Evolutionary conservation across 495 filamentous ascomycete species (phyloP), one percentile per base, ranked within the genome.

Genomic region (Lasiosphaeria hispida): DNA sequence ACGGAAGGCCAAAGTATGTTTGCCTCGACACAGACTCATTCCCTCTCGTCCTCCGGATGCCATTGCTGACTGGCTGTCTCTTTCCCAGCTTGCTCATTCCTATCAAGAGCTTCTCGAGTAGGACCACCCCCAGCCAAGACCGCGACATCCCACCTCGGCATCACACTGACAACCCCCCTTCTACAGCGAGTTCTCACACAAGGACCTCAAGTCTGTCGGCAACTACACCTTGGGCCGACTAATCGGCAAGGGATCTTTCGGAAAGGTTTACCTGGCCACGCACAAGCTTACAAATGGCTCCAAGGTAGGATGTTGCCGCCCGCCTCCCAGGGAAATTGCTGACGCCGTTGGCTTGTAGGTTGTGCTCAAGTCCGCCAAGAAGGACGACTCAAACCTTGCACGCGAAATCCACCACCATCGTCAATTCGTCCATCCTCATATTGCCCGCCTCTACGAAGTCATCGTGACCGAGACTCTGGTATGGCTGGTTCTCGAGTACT

Each of bases 221-320:
- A 98, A 97, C 73, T 98, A 98, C 74, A 85, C 87, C 35, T 77
- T 97, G 14, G 94, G 93, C 36, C 85, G 86, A 51, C 78, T 98
- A 48, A 96, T 98, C 67, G 94, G 94, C 50, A 97, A 97, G 69
- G 94, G 94, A 37, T 96, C 91, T 47, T 98, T 97, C 75, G 94
- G 94, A 63, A 97, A 97, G 76, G 94, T 97, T 55, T 98, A 97
- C 70, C 82, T 98, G 60, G 94, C 95, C 54, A 86, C 87, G 19
- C 94, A 98, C 74, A 97, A 96, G 71, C 90, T 98, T 72, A 97
- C 90, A 62, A 97, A 97, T 85, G 92, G 91, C 67, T 96, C 92
- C 55, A 97, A 97, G 85, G 94, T 96, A 78, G 54, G 82, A 64
- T 13, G 36, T 18, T 35, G 9, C 15, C 19, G n/a, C 23, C 36